phyloP scores from a whole-genome alignment of 148 eudicot species.

The Amaranthus hypochondriacus region DNA sequence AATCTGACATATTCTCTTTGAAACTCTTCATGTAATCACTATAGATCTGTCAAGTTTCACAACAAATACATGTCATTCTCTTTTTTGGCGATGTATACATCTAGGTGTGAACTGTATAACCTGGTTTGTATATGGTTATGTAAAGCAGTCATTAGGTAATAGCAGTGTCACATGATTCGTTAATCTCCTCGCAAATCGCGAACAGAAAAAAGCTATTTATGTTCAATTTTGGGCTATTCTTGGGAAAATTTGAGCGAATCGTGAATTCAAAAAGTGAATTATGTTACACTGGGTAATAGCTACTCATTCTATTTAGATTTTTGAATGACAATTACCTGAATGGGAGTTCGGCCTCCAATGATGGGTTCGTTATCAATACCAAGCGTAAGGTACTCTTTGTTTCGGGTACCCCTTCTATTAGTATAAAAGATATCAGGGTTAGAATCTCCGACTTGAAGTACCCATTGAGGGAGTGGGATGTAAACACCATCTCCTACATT shows the following conservation, averaged over 20 bases:
- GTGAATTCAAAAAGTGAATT: too few species aligned
- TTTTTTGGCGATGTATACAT: background rate
- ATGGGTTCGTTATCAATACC: slow-evolving; percentile 63
- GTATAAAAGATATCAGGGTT: slow-evolving; percentile 76
- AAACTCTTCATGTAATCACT: slow-evolving; percentile 82
- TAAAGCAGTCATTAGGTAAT: background rate
- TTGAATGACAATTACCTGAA: slow-evolving; percentile 39
- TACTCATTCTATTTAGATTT: background rate
- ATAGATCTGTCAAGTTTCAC: slow-evolving; percentile 45
- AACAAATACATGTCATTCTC: background rate
- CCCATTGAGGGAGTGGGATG: slow-evolving; percentile 74
- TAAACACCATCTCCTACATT: slow-evolving; percentile 68
- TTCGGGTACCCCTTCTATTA: slow-evolving; percentile 43
- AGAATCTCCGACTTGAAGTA: slow-evolving; percentile 43
- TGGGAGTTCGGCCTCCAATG: slow-evolving; percentile 57
- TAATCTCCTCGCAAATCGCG: too few species aligned
- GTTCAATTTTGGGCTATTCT: too few species aligned
- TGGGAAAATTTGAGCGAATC: too few species aligned
- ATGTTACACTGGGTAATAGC: background rate
- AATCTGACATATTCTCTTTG: slow-evolving; percentile 62
- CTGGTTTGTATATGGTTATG: too few species aligned
- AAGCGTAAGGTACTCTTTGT: slow-evolving; percentile 56
- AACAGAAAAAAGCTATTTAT: too few species aligned
- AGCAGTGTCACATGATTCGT: background rate
- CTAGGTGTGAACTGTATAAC: background rate